Conservation (phyloP, 352 stramenopile species). For the Phytophthora ohioensis region DNA sequence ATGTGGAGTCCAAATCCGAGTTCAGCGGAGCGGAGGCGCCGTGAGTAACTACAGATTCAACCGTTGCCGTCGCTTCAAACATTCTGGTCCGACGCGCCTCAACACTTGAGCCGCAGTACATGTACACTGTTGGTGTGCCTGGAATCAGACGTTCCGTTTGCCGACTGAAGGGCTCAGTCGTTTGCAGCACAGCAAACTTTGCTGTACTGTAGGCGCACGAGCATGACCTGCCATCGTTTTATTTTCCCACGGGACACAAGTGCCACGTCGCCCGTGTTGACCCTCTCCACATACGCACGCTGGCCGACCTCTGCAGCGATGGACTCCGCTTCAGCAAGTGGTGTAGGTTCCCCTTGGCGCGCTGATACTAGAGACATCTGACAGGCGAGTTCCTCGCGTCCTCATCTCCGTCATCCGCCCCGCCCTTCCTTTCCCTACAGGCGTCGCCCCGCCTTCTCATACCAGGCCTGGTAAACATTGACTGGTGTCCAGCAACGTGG, state of each 20-base stretch:
- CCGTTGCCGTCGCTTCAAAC: too few species aligned
- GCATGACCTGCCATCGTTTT: not conserved
- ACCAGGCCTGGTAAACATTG: not conserved
- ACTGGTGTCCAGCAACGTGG: not conserved
- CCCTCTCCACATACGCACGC: not conserved
- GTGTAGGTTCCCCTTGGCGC: not conserved
- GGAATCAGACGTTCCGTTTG: too few species aligned
- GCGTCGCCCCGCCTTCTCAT: not conserved
- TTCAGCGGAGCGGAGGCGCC: too few species aligned
- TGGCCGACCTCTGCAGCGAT: not conserved
- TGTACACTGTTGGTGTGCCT: too few species aligned
- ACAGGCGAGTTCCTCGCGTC: not conserved
- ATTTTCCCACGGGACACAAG: not conserved
- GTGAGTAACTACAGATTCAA: too few species aligned
- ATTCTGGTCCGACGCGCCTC: too few species aligned
- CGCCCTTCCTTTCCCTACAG: not conserved
- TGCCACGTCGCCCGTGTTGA: not conserved
- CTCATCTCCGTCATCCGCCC: constrained; percentile 1
- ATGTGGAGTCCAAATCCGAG: too few species aligned
- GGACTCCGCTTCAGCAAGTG: not conserved
- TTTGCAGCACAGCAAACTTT: too few species aligned
- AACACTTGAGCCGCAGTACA: too few species aligned
- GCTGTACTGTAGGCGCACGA: not conserved
- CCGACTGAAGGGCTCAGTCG: too few species aligned
- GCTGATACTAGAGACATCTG: not conserved